Evolutionary conservation across 768 basidiomycete genomes (phyloP), one percentile per base, ranked within the genome.

Genomic region (Termitomyces sp.): DNA sequence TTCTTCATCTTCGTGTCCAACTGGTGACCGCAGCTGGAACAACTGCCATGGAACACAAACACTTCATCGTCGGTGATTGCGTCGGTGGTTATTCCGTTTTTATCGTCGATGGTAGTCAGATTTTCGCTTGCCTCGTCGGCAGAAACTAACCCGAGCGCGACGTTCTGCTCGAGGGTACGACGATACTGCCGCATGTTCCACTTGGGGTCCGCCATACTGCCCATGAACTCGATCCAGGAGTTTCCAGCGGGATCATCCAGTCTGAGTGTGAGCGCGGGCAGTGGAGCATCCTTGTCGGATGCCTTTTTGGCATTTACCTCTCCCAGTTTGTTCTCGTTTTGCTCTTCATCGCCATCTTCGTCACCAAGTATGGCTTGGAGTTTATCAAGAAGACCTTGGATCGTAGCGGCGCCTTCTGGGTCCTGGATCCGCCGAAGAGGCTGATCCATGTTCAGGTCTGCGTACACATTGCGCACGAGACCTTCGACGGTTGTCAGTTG

Each of bases 401-500:
- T 92, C 69, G 87, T 90, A 9, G 69, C 75, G 66, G 86, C 88
- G 0, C 83, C 80, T 0, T 78, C 80, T 42, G 87, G 86, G 61
- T 93, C 86, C 66, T 94, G 87, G 57, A 91, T 82, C 35, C 84
- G 78, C 42, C 97, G 84, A 10, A 98, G 72, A 0, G 93, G 90
- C 66, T 98, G 96, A 59, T 93, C 89, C 58, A 80, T 73, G 59
- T 77, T 78, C 42, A 98, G 81, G 74, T 98, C 96, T 0, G 86
- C 73, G 32, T 90, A 75, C 44, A 94, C 85, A 63, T 96, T 87
- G 28, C 87, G 81, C 33, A 99, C 73, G 61, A 98, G 82, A 38
- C 97, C 96, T 70, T 99, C 97, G 49, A 98, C 82, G 2, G 94
- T 99, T n/a, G 96, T 98, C 13, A 99, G 83, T 67, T 97, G 94